Conservation (phyloP, 2,329 filamentous ascomycete genomes). For the Cladophialophora immunda region DNA sequence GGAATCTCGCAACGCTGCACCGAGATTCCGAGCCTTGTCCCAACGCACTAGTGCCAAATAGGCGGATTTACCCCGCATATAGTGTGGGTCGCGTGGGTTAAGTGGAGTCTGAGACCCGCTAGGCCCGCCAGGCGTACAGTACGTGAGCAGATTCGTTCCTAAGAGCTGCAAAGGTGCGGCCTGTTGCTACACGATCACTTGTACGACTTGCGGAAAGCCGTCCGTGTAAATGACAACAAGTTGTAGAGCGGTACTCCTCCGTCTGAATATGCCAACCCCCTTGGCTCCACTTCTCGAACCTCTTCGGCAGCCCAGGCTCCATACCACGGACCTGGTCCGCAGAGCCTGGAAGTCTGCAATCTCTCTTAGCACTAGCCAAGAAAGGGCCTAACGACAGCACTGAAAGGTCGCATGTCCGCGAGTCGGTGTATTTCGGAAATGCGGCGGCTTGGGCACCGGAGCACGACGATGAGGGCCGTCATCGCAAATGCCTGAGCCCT, state of each 20-base stretch:
- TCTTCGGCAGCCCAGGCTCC: not conserved
- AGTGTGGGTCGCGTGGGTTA: not conserved
- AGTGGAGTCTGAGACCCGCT: not conserved
- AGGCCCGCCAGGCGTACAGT: not conserved
- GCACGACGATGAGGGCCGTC: too few species aligned
- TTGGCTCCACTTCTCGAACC: not conserved
- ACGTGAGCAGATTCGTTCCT: too few species aligned
- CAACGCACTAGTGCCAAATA: not conserved
- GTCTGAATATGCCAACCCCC: not conserved
- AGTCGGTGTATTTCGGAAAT: too few species aligned
- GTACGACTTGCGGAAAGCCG: too few species aligned
- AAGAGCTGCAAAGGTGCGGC: not conserved
- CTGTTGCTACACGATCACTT: too few species aligned
- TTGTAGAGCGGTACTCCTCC: not conserved
- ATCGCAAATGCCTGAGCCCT: too few species aligned
- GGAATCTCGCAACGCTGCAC: not conserved
- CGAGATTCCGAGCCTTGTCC: conserved; percentile 1
- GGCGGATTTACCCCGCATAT: not conserved
- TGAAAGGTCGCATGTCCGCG: too few species aligned
- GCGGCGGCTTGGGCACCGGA: too few species aligned
- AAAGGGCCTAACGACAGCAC: not conserved
- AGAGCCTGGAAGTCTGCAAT: not conserved
- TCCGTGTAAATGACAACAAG: too few species aligned
- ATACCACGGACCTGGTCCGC: not conserved
- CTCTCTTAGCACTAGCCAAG: not conserved